Base-by-base conservation (phyloP, 495 filamentous ascomycete genomes). In the Penicillium maclennaniae region DNA sequence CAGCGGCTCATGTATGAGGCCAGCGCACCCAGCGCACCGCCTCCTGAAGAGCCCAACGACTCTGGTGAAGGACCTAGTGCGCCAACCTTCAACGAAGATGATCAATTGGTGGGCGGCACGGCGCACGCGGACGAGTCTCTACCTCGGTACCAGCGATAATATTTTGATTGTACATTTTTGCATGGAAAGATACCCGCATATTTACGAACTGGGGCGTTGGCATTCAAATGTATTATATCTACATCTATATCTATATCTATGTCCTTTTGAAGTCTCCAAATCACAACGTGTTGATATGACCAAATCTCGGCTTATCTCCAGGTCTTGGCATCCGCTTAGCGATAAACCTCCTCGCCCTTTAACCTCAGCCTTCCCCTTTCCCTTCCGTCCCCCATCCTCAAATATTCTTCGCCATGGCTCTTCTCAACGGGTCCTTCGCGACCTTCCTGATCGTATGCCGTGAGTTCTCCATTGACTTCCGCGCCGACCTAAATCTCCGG, bases 371-470 rank as follows among this genome's bases (percentile, higher is more conserved):
- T 58, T 31, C 46, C 34, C 21, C 34, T 50, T 48, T 55, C 58
- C 45, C 28, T 27, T 49, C 36, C 36, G 19, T 38, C 38, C 44
- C 15, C 21, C 1, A 20, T 36, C 46, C 47, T 41, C 44, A 38
- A 37, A 40, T 38, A 43, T 45, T 19, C 36, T 28, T 55, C 67
- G 63, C 27, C 45, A 75, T 74, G 71, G 68, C 69, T 19, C 61
- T 73, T 58, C 68, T 63, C 49, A 74, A 62, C 61, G 69, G 71
- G 66, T 73, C 83, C 45, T 97, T 97, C 62, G 91, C 90, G 69
- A 97, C 92, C 43, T 96, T 96, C 70, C 83, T 97, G 56, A 95
- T 97, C 68, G 86, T 97, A 58, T 92, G 91, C 65, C 92, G 92
- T 96, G 77, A 61, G 86, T 79, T 42, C 44, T 48, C 47, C 43